These are phyloP conservation scores for Metschnikowia baotianmanensis DNA, from an alignment of 805 yeast genomes.

Conservation along the genomic window DNA sequence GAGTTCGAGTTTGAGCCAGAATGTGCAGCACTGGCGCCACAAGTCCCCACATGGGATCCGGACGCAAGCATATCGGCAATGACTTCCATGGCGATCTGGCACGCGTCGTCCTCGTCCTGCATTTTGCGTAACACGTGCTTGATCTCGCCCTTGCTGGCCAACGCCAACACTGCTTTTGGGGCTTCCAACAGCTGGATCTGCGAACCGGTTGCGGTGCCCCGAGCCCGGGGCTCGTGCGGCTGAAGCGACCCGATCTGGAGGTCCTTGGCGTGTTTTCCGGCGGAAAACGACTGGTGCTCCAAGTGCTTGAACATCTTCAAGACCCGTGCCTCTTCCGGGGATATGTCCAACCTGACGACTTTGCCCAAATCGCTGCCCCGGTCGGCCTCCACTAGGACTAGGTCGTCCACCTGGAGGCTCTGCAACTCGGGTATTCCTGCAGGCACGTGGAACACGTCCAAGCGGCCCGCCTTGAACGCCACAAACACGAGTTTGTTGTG, in stretches of 20 bases:
- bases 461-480: conserved; percentile 74
- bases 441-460: conserved; percentile 73
- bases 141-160: conserved; percentile 62
- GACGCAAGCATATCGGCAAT: conserved; percentile 43
- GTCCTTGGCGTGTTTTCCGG: conserved; percentile 25
- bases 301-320: conserved; percentile 64
- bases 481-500: conserved; percentile 32
- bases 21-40: too few species aligned
- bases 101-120: conserved; percentile 66
- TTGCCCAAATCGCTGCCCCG: conserved; percentile 76
- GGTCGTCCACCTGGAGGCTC: conserved; percentile 51
- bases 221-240: conserved; percentile 5
- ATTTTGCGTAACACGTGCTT: conserved; percentile 55
- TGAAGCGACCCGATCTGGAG: conserved; percentile 25
- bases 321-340: conserved; percentile 64
- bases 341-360: conserved; percentile 54
- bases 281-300: conserved; percentile 67
- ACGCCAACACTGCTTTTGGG: conserved; percentile 65
- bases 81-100: conserved; percentile 51
- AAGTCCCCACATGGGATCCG: too few species aligned
- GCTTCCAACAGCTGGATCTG: neutral
- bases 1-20: too few species aligned
- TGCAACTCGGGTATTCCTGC: conserved; percentile 21
- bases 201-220: neutral
- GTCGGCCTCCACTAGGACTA: conserved; percentile 83